These are phyloP conservation scores for Trypanosomatidae sp. DNA, from an alignment of 208 protist genomes.

Conservation along the genomic window DNA sequence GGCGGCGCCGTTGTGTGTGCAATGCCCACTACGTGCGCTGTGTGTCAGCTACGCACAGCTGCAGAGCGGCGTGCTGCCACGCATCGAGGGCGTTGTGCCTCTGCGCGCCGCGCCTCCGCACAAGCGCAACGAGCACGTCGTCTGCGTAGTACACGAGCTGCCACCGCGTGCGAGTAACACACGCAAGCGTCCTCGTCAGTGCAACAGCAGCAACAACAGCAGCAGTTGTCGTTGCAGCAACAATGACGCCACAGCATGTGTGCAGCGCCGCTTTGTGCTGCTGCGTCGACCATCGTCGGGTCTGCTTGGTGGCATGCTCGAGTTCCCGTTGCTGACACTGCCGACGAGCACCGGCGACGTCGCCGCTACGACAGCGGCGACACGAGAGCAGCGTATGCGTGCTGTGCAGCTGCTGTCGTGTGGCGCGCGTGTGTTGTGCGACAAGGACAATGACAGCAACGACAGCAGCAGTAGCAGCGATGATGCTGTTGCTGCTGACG, in stretches of 20 bases:
- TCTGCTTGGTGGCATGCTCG: slow-evolving; percentile 75
- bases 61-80: slow-evolving; percentile 19
- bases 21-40: slow-evolving; percentile 44
- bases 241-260: not conserved
- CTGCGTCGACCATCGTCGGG: slow-evolving; percentile 33
- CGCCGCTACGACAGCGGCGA: no score
- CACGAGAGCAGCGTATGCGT: no score
- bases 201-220: no score
- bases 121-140: slow-evolving; percentile 35
- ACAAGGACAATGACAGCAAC: not conserved
- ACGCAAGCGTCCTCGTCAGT: no score
- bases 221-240: no score
- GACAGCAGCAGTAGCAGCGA: not conserved
- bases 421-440: no score
- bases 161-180: no score
- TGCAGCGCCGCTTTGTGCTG: slow-evolving; percentile 31
- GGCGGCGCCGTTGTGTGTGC: slow-evolving; percentile 40
- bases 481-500: slow-evolving; percentile 3
- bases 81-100: slow-evolving; percentile 73
- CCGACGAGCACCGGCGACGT: not conserved
- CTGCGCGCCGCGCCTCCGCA: slow-evolving; percentile 16
- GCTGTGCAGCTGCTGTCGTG: no score
- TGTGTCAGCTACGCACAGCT: slow-evolving; percentile 33
- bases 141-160: slow-evolving; percentile 68
- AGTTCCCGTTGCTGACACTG: slow-evolving; percentile 46